Conservation (phyloP, 306 rosid species). For the Trifolium repens region DNA sequence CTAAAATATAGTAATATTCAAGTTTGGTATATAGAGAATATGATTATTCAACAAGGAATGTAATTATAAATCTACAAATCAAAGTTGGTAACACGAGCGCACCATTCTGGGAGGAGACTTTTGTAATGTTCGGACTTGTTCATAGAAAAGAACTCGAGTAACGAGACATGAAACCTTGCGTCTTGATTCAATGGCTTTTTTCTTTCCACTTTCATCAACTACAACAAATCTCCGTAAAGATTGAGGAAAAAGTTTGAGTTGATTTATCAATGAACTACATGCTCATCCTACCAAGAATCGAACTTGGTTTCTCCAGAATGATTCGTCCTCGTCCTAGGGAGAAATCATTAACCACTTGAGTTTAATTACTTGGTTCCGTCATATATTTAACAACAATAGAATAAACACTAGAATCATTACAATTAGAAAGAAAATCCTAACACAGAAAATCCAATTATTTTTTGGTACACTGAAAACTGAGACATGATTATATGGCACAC, state of each 20-base stretch:
- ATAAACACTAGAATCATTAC: too few relatives aligned
- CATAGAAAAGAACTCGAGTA: slow-evolving; percentile 72
- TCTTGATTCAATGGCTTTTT: slow-evolving; percentile 29
- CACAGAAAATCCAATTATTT: too few relatives aligned
- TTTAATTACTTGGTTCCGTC: too few relatives aligned
- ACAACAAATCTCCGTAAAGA: slow-evolving; percentile 80
- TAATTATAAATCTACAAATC: not conserved
- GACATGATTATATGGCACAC: slow-evolving; percentile 33
- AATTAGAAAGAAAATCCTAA: too few relatives aligned
- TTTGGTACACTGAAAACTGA: not conserved
- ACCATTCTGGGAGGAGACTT: slow-evolving; percentile 81
- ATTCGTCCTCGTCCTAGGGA: too few relatives aligned
- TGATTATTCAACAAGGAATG: too few relatives aligned
- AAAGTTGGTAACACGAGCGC: slow-evolving; percentile 37
- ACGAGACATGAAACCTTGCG: slow-evolving; percentile 90
- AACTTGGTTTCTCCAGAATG: too few relatives aligned
- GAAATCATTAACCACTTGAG: too few relatives aligned
- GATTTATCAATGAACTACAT: too few relatives aligned
- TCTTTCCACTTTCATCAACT: slow-evolving; percentile 80
- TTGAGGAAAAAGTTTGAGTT: too few relatives aligned
- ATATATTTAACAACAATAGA: too few relatives aligned
- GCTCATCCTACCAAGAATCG: too few relatives aligned
- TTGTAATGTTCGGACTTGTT: slow-evolving; percentile 73
- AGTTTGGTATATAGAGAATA: not conserved
- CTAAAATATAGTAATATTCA: not conserved